A percentile compares a stretch with the other conserved stretches of the same genome.
Conservation (phyloP, 345 rosid species). For the Citrus sinensis region DVS_A1.0 CM039161.1:3625001-3625500, state of each 20-base stretch:
- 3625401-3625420: neutral
- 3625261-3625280: neutral
- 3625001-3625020: conserved; percentile 69
- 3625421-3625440: neutral
- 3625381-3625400: neutral
- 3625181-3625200: conserved; percentile 35
- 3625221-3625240: neutral
- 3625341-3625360: neutral
- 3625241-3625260: neutral
- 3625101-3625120: conserved; percentile 83
- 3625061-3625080: conserved; percentile 55
- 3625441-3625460: conserved; percentile 13
- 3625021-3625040: conserved; percentile 55
- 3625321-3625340: neutral
- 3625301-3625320: neutral
- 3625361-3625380: neutral
- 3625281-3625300: neutral
- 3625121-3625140: conserved; percentile 87
- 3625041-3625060: conserved; percentile 89
- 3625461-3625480: conserved; percentile 96
- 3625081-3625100: conserved; percentile 84
- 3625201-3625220: neutral
- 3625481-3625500: conserved; percentile 92
- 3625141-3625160: conserved; percentile 71
- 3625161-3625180: conserved; percentile 63